Conservation (phyloP, 495 filamentous ascomycete genomes). For the Xylaria intraflava region DNA sequence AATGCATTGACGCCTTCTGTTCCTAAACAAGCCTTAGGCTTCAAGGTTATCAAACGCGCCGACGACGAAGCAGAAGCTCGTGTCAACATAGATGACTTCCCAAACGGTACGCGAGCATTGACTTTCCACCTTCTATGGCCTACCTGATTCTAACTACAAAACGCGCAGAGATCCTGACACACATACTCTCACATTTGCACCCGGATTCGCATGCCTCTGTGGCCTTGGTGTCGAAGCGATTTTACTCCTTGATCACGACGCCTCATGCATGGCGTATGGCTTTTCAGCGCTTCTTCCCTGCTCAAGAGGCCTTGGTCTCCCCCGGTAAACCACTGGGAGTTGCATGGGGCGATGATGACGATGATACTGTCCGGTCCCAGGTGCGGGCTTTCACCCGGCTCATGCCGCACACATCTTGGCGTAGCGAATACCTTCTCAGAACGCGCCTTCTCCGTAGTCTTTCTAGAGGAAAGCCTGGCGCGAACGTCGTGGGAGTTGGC, state of each 20-base stretch:
- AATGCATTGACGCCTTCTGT: slow-evolving; percentile 44
- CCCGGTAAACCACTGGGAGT: slow-evolving; percentile 30
- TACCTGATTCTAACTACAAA: slow-evolving; percentile 12
- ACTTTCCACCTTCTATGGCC: background rate
- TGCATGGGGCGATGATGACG: slow-evolving; percentile 36
- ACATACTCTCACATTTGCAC: slow-evolving; percentile 83
- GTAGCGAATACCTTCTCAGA: slow-evolving; percentile 83
- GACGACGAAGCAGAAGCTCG: slow-evolving; percentile 34
- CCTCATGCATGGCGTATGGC: slow-evolving; percentile 88
- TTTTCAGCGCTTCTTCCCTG: slow-evolving; percentile 83
- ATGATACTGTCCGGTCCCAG: slow-evolving; percentile 55
- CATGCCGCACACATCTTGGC: slow-evolving; percentile 76
- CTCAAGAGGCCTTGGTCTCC: slow-evolving; percentile 46
- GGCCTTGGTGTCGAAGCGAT: slow-evolving; percentile 75
- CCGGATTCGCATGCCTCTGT: slow-evolving; percentile 70
- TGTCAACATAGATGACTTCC: slow-evolving; percentile 58
- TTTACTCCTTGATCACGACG: slow-evolving; percentile 74
- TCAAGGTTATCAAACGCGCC: slow-evolving; percentile 55
- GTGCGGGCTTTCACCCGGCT: slow-evolving; percentile 68
- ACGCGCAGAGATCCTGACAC: slow-evolving; percentile 73
- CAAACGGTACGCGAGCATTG: slow-evolving; percentile 60
- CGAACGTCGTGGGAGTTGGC: slow-evolving; percentile 34
- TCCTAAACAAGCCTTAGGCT: slow-evolving; percentile 44
- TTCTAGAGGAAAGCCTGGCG: slow-evolving; percentile 58
- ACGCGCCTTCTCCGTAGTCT: slow-evolving; percentile 80